Evolutionary conservation across 805 yeast species (phyloP).

Genomic region (Starmerella apicola): DNA sequence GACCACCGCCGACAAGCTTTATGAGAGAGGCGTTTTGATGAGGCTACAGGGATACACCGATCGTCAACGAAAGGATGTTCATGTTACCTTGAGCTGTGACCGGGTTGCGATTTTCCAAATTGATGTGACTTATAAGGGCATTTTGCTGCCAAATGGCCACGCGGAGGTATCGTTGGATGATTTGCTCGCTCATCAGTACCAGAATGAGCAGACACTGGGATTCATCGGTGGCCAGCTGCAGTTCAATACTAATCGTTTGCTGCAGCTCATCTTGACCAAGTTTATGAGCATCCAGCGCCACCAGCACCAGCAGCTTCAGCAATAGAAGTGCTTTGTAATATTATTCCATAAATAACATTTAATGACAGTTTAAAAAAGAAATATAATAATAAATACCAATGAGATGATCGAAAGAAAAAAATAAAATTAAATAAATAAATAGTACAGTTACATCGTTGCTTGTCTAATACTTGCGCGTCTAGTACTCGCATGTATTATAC

Average conservation of each 20-base stretch:
- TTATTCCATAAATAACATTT: no score
- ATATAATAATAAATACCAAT: no score
- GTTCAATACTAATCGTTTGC: constrained; percentile 55
- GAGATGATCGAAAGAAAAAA: no score
- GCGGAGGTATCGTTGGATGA: constrained; percentile 56
- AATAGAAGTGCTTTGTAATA: no score
- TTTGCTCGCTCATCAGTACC: constrained; percentile 61
- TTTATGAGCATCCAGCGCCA: no score
- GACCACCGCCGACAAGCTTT: constrained; percentile 60
- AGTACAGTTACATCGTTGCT: no score
- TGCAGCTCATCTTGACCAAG: constrained; percentile 58
- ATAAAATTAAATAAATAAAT: no score
- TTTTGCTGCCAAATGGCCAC: constrained; percentile 42
- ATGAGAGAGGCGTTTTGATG: constrained; percentile 56
- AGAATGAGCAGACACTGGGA: constrained; percentile 40
- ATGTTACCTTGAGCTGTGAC: constrained; percentile 65
- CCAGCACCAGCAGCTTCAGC: neutral
- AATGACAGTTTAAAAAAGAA: no score
- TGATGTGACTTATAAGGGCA: constrained; percentile 57
- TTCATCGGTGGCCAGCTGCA: constrained; percentile 57
- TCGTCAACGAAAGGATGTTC: constrained; percentile 48
- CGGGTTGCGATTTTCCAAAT: constrained; percentile 58
- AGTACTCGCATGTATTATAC: constrained; percentile 49
- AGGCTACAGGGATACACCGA: constrained; percentile 43
- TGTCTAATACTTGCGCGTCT: neutral